Conservation (phyloP, 1,284 basidiomycete species). For the Xerocomus minutiporus region DNA sequence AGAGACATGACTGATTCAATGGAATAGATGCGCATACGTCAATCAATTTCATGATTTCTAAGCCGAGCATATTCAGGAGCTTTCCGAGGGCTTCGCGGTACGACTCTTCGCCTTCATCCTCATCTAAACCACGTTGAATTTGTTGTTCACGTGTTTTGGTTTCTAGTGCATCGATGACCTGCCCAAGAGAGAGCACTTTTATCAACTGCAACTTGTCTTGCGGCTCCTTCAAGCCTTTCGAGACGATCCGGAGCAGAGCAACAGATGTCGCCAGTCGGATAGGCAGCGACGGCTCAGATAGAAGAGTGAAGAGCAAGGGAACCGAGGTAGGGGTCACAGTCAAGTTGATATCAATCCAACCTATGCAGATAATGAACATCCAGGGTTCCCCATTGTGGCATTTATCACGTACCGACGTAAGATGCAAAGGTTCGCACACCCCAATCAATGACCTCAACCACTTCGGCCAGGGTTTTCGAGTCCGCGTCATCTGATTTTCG, state of each 20-base stretch:
- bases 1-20: constrained; percentile 4
- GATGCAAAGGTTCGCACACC: constrained; percentile 88
- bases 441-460: constrained; percentile 82
- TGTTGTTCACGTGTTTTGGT: constrained; percentile 69
- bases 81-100: constrained; percentile 89
- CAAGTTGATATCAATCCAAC: constrained; percentile 97
- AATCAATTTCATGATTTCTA: constrained; percentile 80
- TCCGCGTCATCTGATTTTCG: constrained; percentile 45
- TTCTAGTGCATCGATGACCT: constrained; percentile 78
- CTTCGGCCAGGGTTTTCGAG: constrained; percentile 52
- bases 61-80: constrained; percentile 78
- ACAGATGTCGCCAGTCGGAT: constrained; percentile 83
- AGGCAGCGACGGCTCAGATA: constrained; percentile 74
- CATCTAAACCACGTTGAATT: constrained; percentile 58
- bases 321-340: constrained; percentile 91
- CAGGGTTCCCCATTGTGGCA: not conserved
- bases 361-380: constrained; percentile 39
- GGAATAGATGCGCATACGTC: constrained; percentile 49
- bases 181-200: constrained; percentile 81
- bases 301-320: constrained; percentile 78
- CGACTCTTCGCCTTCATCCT: constrained; percentile 75
- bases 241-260: constrained; percentile 77
- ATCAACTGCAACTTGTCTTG: constrained; percentile 88
- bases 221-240: constrained; percentile 92
- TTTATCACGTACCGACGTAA: constrained; percentile 77